These are phyloP conservation scores for Aspergillus indologenus DNA, from an alignment of 495 filamentous ascomycete genomes.

Conservation along the genomic window DNA sequence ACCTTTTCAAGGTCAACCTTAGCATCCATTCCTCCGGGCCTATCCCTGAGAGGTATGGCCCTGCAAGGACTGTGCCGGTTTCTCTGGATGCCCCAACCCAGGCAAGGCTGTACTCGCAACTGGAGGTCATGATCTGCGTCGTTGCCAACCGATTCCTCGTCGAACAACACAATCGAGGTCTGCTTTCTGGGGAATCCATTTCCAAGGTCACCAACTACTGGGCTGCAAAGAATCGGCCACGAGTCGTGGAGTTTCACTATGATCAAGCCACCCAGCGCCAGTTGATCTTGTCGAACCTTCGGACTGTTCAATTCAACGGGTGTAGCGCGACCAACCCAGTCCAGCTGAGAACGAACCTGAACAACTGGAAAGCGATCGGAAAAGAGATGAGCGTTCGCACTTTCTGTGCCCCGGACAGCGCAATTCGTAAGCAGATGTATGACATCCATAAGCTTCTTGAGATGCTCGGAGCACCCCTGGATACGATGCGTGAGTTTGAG, in stretches of 20 bases:
- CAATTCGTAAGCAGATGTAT: constrained; percentile 52
- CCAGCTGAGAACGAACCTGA: constrained; percentile 45
- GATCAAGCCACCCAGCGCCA: constrained; percentile 55
- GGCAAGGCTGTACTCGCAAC: constrained; percentile 50
- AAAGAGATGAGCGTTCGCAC: constrained; percentile 54
- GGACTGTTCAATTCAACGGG: constrained; percentile 48
- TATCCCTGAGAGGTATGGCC: constrained; percentile 16
- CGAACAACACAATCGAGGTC: constrained; percentile 43
- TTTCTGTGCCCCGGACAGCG: constrained; percentile 53
- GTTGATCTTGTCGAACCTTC: constrained; percentile 49
- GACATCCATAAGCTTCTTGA: constrained; percentile 52
- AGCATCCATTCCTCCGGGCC: constrained; percentile 10
- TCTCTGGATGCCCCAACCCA: constrained; percentile 46
- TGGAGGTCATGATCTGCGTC: constrained; percentile 53
- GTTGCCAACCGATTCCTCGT: constrained; percentile 51
- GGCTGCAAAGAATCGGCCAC: constrained; percentile 49
- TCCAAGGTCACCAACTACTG: constrained; percentile 44
- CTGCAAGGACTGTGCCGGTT: constrained; percentile 33
- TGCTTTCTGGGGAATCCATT: constrained; percentile 46
- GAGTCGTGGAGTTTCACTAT: constrained; percentile 55
- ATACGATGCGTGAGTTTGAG: constrained; percentile 39
- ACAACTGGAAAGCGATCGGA: constrained; percentile 49
- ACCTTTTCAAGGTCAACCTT: constrained; percentile 21
- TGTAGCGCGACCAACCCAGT: constrained; percentile 36
- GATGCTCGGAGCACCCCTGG: constrained; percentile 46